Evolutionary conservation across 2,329 filamentous ascomycete species (phyloP), one percentile per base, ranked within the genome.

Genomic region (Fusarium bulbicola): DNA sequence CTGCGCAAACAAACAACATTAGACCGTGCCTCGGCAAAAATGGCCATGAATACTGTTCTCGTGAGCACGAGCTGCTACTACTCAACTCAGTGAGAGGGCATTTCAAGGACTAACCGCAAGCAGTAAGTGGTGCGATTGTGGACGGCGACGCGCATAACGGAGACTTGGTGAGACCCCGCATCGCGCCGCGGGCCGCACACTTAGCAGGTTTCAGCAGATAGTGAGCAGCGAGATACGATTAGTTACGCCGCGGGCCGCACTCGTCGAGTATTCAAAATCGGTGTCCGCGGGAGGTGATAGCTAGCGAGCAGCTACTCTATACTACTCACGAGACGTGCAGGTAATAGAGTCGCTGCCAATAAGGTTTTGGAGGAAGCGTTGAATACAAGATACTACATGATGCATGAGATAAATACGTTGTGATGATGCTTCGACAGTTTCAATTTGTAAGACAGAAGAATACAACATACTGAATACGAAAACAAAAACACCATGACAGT

Each of bases 281-380:
- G 49, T 21, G 9, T 21, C 49, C 49, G 32, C 49, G 49, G 49
- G 16, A 3, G 18, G 3, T 37, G 18, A 21, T 16, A 21, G 18
- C 13, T 28, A 3, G 11, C n/a, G n/a, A 20, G 7, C 12, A 11
- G 16, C n/a, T 37, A 2, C 32, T 37, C 15, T 21, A 24, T 21
- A n/a, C 16, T 7, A 15, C 16, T 53, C 12, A 21, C 14, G 24
- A 15, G 9, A 5, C 28, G 18, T 6, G 12, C 49, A 16, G 49
- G n/a, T 53, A 24, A 37, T 16, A 37, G 6, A 9, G 24, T 21
- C 5, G 24, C 13, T 28, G 5, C 9, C 8, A 34, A 37, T 37
- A 53, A 37, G 6, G 34, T 37, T 28, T 15, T 9, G 3, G 3
- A 28, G 13, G 3, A 16, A 37, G 9, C 0, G 4, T 9, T 21